These are phyloP conservation scores for Fusarium zealandicum DNA, from an alignment of 2,329 filamentous ascomycete genomes.

Conservation along the genomic window DNA sequence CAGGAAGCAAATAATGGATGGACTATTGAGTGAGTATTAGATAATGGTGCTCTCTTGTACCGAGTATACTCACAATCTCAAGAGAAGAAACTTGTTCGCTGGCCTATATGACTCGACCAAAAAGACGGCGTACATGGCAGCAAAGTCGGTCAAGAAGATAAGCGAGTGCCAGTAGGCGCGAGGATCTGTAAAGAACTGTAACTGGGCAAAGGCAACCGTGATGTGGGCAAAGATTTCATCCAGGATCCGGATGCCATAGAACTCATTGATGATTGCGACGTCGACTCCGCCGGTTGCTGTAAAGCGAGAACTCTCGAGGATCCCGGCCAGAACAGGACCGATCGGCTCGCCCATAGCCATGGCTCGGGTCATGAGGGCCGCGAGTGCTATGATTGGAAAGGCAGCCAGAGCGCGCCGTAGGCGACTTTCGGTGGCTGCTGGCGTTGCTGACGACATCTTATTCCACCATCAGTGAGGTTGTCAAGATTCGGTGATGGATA, in stretches of 20 bases:
- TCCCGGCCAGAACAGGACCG: constrained; percentile 9
- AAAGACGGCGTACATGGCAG: constrained; percentile 39
- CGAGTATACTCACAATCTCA: constrained; percentile 35
- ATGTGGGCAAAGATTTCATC: constrained; percentile 34
- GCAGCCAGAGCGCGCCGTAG: constrained; percentile 28
- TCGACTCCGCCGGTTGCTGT: neutral
- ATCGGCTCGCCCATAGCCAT: constrained; percentile 34
- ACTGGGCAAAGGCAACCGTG: constrained; percentile 31
- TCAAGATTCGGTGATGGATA: neutral
- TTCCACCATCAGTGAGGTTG: too few relatives aligned
- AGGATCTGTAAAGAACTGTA: constrained; percentile 35
- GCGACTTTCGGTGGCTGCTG: neutral
- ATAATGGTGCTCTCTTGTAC: too few relatives aligned
- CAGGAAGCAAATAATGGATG: constrained; percentile 26
- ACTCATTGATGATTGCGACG: constrained; percentile 20
- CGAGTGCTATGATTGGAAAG: constrained; percentile 30
- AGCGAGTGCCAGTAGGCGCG: constrained; percentile 41
- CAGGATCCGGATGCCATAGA: constrained; percentile 34
- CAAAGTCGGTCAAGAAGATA: constrained; percentile 41
- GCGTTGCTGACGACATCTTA: neutral
- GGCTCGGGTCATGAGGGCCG: constrained; percentile 31
- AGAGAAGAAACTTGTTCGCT: constrained; percentile 19
- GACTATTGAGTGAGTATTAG: constrained; percentile 4
- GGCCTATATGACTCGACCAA: constrained; percentile 36
- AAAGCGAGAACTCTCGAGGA: constrained; percentile 10